Evolutionary conservation across 306 rosid species (phyloP).

Genomic region (Hylodesmum podocarpum): DNA sequence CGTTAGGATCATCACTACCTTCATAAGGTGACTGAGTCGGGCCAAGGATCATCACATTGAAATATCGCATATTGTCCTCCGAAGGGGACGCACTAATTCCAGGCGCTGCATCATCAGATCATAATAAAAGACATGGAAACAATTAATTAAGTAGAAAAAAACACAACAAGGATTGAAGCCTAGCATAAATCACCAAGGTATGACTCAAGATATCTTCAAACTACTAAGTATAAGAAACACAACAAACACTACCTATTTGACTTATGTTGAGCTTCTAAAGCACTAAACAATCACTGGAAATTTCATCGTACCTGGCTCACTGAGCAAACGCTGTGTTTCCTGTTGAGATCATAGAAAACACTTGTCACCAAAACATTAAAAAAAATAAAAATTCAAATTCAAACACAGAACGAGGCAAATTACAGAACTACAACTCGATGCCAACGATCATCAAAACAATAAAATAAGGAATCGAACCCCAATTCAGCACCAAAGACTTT

Average conservation of each 20-base stretch:
- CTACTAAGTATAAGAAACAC: neutral
- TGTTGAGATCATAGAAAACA: constrained; percentile 41
- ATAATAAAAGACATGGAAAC: constrained; percentile 16
- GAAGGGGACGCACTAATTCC: constrained; percentile 99
- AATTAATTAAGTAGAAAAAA: constrained; percentile 20
- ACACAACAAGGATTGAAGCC: constrained; percentile 2
- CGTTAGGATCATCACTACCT: constrained; percentile 55
- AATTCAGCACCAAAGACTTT: neutral
- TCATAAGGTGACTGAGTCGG: constrained; percentile 98
- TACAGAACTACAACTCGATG: neutral
- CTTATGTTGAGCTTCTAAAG: constrained; percentile 1
- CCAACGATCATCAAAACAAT: neutral
- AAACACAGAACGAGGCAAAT: constrained; percentile 8
- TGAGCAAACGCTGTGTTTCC: constrained; percentile 98
- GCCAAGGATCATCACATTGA: constrained; percentile 98
- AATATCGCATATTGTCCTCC: constrained; percentile 94
- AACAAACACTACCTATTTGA: neutral
- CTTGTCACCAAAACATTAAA: constrained; percentile 6
- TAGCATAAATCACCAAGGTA: constrained; percentile 1
- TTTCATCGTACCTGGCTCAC: constrained; percentile 80
- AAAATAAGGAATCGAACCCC: neutral
- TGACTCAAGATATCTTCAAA: neutral
- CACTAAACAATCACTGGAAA: neutral
- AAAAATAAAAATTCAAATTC: constrained; percentile 8
- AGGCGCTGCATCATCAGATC: constrained; percentile 67